phyloP scores from a whole-genome alignment of 805 yeast species.

The Nakazawaea ambrosiae region DNA sequence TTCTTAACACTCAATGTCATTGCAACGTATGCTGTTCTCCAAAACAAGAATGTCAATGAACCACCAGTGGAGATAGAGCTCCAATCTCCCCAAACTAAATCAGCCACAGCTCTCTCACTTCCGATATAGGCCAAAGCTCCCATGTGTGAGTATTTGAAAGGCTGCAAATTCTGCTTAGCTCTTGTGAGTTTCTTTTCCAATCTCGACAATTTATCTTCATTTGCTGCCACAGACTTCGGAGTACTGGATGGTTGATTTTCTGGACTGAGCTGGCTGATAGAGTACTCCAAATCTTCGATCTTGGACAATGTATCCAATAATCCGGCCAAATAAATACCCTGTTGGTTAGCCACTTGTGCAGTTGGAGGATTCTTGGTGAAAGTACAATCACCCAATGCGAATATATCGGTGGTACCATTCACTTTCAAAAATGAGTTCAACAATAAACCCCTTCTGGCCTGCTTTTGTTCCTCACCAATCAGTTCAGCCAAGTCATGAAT shows the following conservation, averaged over 20 bases:
- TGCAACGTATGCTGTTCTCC: constrained; percentile 91
- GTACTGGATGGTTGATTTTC: too few species aligned
- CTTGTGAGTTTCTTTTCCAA: constrained; percentile 37
- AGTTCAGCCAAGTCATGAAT: constrained; percentile 57
- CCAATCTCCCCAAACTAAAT: constrained; percentile 73
- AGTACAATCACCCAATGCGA: constrained; percentile 93
- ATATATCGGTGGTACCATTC: constrained; percentile 75
- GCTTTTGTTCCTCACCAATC: constrained; percentile 63
- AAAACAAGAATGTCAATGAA: constrained; percentile 78
- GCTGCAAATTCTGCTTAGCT: constrained; percentile 35
- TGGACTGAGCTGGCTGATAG: constrained; percentile 26
- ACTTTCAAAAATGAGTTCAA: constrained; percentile 78
- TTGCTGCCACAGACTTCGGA: neutral
- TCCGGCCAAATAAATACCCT: constrained; percentile 75
- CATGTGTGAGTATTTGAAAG: constrained; percentile 78
- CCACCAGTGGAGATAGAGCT: constrained; percentile 80
- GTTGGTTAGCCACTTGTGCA: constrained; percentile 96
- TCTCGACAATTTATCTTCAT: constrained; percentile 23
- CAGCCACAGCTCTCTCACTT: constrained; percentile 89
- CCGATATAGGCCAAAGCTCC: constrained; percentile 96
- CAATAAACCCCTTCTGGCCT: constrained; percentile 85
- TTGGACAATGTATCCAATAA: constrained; percentile 60
- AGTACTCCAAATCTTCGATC: constrained; percentile 50
- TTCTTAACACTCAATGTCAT: constrained; percentile 89
- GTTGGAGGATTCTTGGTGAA: constrained; percentile 90